A percentile compares a stretch with the other conserved stretches of the same genome.
Evolutionary conservation across 2,329 filamentous ascomycete species (phyloP).

Genomic region (Sporothrix pallida): DNA sequence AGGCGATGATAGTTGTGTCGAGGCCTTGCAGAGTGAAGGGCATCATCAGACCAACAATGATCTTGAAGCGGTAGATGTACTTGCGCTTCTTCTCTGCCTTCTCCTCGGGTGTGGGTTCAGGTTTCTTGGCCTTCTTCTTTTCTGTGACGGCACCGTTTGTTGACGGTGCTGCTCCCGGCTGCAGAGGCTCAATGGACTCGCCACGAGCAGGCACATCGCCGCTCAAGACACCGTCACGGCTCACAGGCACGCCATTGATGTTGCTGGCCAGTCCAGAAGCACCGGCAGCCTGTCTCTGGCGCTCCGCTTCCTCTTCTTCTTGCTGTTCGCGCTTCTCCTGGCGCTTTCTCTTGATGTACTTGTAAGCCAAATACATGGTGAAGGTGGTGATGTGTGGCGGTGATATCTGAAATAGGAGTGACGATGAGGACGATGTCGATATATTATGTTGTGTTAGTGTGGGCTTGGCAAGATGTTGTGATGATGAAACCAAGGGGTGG

Average conservation of each 20-base stretch:
- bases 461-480: background rate
- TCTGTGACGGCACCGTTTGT: background rate
- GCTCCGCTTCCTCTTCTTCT: slow-evolving; percentile 12
- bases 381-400: background rate
- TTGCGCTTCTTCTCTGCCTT: slow-evolving; percentile 46
- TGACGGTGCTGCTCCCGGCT: background rate
- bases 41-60: slow-evolving; percentile 63
- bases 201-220: slow-evolving; percentile 6
- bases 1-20: slow-evolving; percentile 68
- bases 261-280: slow-evolving; percentile 7
- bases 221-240: background rate
- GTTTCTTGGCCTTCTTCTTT: slow-evolving; percentile 3
- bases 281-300: background rate
- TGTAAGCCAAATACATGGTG: slow-evolving; percentile 40
- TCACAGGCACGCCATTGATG: background rate
- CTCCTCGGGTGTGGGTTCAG: slow-evolving; percentile 37
- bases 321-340: slow-evolving; percentile 32
- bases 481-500: background rate
- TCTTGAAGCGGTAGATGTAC: slow-evolving; percentile 59
- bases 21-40: slow-evolving; percentile 68
- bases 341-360: slow-evolving; percentile 39
- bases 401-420: background rate
- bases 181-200: slow-evolving; percentile 12
- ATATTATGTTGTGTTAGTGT: background rate
- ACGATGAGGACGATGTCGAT: background rate